Evolutionary conservation across 2,329 filamentous ascomycete genomes (phyloP).

Genomic region (Fusarium protoensiforme): DNA sequence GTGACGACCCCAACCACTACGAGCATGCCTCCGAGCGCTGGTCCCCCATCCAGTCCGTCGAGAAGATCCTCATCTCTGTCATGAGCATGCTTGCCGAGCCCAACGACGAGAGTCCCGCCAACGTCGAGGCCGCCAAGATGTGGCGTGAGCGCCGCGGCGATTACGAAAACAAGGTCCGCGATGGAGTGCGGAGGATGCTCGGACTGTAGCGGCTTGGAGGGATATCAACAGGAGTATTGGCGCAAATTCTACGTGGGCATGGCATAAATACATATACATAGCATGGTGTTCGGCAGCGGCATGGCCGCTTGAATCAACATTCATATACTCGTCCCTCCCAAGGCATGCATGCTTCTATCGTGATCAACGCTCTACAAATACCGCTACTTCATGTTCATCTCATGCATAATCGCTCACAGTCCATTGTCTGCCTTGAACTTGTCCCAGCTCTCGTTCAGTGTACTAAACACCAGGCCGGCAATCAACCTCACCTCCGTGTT

Average conservation of each 20-base stretch:
- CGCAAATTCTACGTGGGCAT: conserved; percentile 32
- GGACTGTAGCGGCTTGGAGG: conserved; percentile 66
- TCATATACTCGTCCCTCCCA: conserved; percentile 36
- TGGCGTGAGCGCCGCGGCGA: conserved; percentile 87
- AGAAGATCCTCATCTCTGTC: conserved; percentile 96
- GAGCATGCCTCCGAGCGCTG: conserved; percentile 95
- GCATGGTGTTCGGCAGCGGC: conserved; percentile 42
- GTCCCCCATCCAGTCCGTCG: conserved; percentile 96
- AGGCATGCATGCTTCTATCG: conserved; percentile 33
- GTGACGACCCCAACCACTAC: conserved; percentile 98
- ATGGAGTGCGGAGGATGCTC: conserved; percentile 82
- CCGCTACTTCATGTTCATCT: conserved; percentile 23
- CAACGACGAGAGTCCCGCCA: conserved; percentile 96
- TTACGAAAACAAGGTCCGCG: conserved; percentile 88
- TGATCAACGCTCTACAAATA: conserved; percentile 41
- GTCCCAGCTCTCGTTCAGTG: conserved; percentile 78
- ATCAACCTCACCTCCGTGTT: conserved; percentile 74
- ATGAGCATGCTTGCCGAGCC: conserved; percentile 99
- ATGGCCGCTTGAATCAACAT: conserved; percentile 35
- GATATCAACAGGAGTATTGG: conserved; percentile 34
- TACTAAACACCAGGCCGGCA: conserved; percentile 73
- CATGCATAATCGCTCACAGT: conserved; percentile 54
- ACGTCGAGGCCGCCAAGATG: conserved; percentile 96
- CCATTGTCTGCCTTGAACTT: conserved; percentile 78
- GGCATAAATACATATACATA: conserved; percentile 21